phyloP scores from a whole-genome alignment of 805 yeast genomes.

The Wickerhamomyces rabaulensis region DNA sequence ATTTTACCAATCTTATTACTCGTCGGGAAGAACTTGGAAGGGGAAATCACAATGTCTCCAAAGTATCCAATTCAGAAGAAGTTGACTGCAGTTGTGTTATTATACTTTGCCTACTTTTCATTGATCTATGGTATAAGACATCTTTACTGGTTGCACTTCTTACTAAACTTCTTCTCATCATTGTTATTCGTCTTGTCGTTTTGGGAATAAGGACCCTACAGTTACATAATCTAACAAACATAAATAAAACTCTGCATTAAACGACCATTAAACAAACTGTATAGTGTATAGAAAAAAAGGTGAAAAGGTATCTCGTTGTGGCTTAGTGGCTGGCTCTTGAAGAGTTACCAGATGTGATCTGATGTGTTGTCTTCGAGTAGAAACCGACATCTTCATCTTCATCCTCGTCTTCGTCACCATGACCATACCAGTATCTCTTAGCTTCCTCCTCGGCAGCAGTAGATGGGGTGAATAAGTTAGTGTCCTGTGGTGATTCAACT shows the following conservation, averaged over 20 bases:
- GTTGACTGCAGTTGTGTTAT: slow-evolving; percentile 34
- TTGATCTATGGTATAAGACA: slow-evolving; percentile 74
- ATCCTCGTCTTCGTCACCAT: slow-evolving; percentile 10
- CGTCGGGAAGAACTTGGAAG: slow-evolving; percentile 49
- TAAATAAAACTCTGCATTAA: background rate
- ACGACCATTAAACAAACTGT: background rate
- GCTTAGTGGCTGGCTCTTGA: background rate
- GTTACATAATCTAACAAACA: background rate
- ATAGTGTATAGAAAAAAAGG: background rate
- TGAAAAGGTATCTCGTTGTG: background rate
- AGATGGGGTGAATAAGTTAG: slow-evolving; percentile 27
- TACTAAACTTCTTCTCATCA: slow-evolving; percentile 60
- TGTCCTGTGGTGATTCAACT: slow-evolving; percentile 5
- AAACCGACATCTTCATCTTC: slow-evolving; percentile 14
- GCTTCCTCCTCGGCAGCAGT: slow-evolving; percentile 32
- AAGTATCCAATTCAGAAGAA: slow-evolving; percentile 23
- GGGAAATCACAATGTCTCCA: slow-evolving; percentile 38
- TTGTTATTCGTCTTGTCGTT: slow-evolving; percentile 34
- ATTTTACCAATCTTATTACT: slow-evolving; percentile 66
- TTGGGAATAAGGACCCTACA: slow-evolving; percentile 10
- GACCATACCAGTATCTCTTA: slow-evolving; percentile 28
- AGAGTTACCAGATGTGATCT: slow-evolving; percentile 1
- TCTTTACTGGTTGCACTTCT: slow-evolving; percentile 79
- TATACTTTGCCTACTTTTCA: slow-evolving; percentile 55
- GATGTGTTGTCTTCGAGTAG: slow-evolving; percentile 20